Evolutionary conservation across 306 rosid species (phyloP).

Genomic region (Cucurbita pepo): DNA sequence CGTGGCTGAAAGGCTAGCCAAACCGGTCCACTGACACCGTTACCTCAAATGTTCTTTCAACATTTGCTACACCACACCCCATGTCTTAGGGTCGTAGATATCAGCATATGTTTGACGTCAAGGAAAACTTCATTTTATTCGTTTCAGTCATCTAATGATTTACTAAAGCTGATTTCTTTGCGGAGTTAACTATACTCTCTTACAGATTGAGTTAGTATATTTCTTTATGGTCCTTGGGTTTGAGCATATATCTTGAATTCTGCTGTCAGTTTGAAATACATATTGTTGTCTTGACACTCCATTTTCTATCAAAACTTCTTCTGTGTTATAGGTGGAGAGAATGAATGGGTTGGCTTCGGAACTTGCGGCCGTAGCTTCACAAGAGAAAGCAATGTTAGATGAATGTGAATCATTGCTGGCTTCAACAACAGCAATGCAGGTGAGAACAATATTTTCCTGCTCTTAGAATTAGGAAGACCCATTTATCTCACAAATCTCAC

Average conservation of each 20-base stretch:
- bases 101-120: not conserved
- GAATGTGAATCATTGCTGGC: conserved; percentile 72
- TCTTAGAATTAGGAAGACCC: not conserved
- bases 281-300: not conserved
- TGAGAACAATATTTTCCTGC: conserved; percentile 11
- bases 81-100: not conserved
- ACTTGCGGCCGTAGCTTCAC: conserved; percentile 59
- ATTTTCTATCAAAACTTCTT: not conserved
- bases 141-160: not conserved
- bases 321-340: conserved; percentile 45
- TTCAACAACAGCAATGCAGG: conserved; percentile 75
- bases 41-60: not conserved
- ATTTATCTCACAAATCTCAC: not conserved
- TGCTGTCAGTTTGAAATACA: not conserved
- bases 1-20: not conserved
- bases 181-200: not conserved
- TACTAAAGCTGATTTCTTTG: not conserved
- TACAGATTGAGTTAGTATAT: not conserved
- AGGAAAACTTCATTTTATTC: not conserved
- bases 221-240: not conserved
- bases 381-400: conserved; percentile 73
- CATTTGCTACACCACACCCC: not conserved
- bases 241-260: not conserved
- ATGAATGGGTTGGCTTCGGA: conserved; percentile 61
- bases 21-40: not conserved